Conservation (phyloP, 768 basidiomycete species). For the Leccinum subgranulosum region DNA sequence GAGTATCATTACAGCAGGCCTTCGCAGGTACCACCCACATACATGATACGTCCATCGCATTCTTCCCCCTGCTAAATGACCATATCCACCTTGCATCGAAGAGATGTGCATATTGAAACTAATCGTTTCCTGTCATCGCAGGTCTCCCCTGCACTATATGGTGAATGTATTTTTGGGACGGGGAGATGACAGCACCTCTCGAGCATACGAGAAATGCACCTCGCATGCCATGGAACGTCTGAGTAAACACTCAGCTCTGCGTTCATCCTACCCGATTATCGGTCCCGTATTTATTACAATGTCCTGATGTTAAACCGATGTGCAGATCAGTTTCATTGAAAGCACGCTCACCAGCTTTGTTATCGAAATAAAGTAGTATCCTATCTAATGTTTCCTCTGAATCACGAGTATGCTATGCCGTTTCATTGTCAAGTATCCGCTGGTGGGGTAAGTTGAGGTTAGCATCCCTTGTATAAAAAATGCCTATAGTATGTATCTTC, state of each 20-base stretch:
- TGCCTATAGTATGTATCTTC: not conserved
- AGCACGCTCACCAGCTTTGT: not conserved
- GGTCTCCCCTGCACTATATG: not conserved
- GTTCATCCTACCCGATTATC: not conserved
- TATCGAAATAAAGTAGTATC: not conserved
- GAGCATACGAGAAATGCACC: not conserved
- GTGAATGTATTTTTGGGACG: not conserved
- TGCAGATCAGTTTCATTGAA: not conserved
- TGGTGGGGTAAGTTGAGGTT: no score
- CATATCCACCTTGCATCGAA: conserved; percentile 9
- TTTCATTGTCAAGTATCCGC: no score
- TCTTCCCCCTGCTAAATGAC: conserved; percentile 12
- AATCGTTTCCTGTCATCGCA: conserved; percentile 14
- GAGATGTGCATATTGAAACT: conserved; percentile 5
- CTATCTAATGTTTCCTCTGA: not conserved
- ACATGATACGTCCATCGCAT: conserved; percentile 6
- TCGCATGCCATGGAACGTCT: not conserved
- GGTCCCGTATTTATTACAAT: not conserved
- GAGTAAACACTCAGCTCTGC: not conserved
- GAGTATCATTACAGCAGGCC: not conserved
- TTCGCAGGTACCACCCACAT: conserved; percentile 18
- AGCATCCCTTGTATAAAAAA: not conserved
- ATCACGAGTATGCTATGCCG: not conserved
- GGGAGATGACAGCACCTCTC: not conserved
- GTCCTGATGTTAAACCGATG: not conserved